A percentile compares a stretch with the other conserved stretches of the same genome.
Evolutionary conservation across 805 yeast genomes (phyloP).

Genomic region (Pichia cabralensis): DNA sequence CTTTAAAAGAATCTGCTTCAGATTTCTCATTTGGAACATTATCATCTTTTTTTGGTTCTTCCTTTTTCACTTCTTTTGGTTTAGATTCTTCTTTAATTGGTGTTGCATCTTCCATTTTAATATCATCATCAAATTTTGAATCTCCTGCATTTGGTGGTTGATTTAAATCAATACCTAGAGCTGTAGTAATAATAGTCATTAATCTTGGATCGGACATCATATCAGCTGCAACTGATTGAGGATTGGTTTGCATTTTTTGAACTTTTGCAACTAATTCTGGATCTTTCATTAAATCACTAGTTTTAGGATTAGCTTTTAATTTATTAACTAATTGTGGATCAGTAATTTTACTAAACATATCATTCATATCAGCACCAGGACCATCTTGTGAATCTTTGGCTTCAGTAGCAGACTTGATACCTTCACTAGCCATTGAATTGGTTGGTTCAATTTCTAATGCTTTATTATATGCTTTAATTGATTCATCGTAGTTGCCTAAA

Average conservation of each 20-base stretch:
- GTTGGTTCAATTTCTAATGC: conserved; percentile 73
- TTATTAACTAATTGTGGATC: conserved; percentile 74
- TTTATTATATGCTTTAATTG: conserved; percentile 60
- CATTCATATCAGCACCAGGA: conserved; percentile 46
- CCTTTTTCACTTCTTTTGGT: conserved; percentile 12
- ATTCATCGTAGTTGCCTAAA: conserved; percentile 67
- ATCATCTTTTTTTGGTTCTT: not conserved
- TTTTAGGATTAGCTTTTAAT: conserved; percentile 75
- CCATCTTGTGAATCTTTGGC: conserved; percentile 33
- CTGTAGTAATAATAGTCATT: conserved; percentile 78
- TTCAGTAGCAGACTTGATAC: conserved; percentile 58
- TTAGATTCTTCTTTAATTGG: not conserved
- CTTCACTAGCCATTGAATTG: conserved; percentile 82
- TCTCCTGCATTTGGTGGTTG: conserved; percentile 25
- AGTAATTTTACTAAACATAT: conserved; percentile 42
- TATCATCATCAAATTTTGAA: conserved; percentile 14
- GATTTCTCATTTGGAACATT: conserved; percentile 23
- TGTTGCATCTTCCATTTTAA: conserved; percentile 31
- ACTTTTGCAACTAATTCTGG: conserved; percentile 72
- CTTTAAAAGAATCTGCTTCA: conserved; percentile 62
- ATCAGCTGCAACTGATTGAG: conserved; percentile 60
- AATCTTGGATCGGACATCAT: conserved; percentile 75
- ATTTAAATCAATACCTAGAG: conserved; percentile 67
- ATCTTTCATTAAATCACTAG: conserved; percentile 79
- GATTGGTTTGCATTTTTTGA: conserved; percentile 52